Conservation (phyloP, 805 yeast species). For the Novakomyces olei region DNA sequence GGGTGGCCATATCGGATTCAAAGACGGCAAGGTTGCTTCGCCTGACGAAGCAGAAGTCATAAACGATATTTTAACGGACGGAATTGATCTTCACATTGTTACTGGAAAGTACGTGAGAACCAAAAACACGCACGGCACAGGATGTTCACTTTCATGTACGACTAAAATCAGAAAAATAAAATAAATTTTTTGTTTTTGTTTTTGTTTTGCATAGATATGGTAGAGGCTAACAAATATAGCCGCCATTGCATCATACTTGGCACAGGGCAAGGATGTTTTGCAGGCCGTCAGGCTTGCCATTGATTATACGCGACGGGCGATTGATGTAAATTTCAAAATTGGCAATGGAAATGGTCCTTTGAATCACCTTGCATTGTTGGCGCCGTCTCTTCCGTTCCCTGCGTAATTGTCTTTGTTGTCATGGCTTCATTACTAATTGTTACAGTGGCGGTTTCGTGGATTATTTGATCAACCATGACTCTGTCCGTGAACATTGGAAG, state of each 20-base stretch:
- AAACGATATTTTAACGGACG: conserved; percentile 32
- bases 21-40: conserved; percentile 5
- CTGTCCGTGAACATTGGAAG: conserved; percentile 33
- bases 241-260: conserved; percentile 54
- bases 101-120: conserved; percentile 27
- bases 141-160: conserved; percentile 73
- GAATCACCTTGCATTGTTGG: no score
- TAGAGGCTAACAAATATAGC: conserved; percentile 18
- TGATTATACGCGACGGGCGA: conserved; percentile 45
- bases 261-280: conserved; percentile 26
- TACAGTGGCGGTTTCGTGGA: conserved; percentile 24
- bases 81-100: conserved; percentile 21
- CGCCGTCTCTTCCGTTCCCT: no score
- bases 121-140: conserved; percentile 64
- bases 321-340: conserved; percentile 51
- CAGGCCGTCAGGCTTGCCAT: conserved; percentile 36
- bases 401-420: no score
- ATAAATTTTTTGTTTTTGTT: not conserved
- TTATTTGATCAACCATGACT: conserved; percentile 34
- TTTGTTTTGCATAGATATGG: not conserved
- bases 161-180: conserved; percentile 18
- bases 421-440: no score
- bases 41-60: conserved; percentile 14
- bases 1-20: conserved; percentile 49
- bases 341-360: conserved; percentile 16